Evolutionary conservation across 768 basidiomycete species (phyloP), one percentile per base, ranked within the genome.

Genomic region (Udeniomyces megalosporus): DNA sequence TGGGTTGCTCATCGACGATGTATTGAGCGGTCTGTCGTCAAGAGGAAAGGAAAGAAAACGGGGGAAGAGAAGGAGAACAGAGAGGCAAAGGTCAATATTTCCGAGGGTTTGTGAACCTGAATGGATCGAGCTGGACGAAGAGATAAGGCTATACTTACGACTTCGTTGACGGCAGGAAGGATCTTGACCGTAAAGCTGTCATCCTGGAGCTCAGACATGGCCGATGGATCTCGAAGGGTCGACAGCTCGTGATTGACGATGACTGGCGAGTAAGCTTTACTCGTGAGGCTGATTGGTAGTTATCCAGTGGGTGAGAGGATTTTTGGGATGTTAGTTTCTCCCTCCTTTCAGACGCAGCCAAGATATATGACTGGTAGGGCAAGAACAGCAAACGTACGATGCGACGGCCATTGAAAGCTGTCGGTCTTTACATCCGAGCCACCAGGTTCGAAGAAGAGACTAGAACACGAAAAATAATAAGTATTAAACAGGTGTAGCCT

Each of bases 1-100:
- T 80, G 55, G 83, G 80, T 70, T 97, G 88, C 48, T 99, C 95
- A 71, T 99, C 95, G 1, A 99, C 85, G 34, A 80, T 76, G 70
- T 93, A 99, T 20, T 81, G 79, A 11, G 84, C 88, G 1, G 81
- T 81, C 38, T 42, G 38, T 42, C n/a, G n/a, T n/a, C n/a, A n/a
- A n/a, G n/a, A 42, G 17, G 38, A 42, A 8, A 42, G 17, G 17
- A 17, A 42, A 17, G 38, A 17, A 42, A 8, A 42, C 10, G 17
- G 38, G 17, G 38, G 38, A 42, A 8, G 38, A 42, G 38, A 42
- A 8, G 38, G 8, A 8, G 38, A 17, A 42, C 17, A n/a, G 38
- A 42, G 38, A 8, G 8, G 8, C 17, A 17, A 42, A 17, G 38
- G 38, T 42, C n/a, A n/a, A n/a, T 42, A 17, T 42, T 8, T 8